phyloP scores from a whole-genome alignment of 768 basidiomycete genomes.

The Mycena filopes region DNA sequence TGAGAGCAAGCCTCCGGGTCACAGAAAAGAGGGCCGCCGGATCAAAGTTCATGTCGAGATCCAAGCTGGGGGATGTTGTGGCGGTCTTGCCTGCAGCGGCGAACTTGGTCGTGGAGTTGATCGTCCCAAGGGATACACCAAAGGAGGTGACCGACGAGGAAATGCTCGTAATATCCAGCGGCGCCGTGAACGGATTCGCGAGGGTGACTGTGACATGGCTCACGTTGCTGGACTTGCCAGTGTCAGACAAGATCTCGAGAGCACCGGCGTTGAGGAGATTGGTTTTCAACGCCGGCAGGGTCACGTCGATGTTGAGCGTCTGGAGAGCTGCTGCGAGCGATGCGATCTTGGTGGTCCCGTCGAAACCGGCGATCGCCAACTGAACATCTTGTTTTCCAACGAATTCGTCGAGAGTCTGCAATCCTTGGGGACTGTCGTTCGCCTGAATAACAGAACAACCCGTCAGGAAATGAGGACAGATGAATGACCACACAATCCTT shows the following conservation, averaged over 20 bases:
- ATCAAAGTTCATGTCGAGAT: slow-evolving; percentile 75
- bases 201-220: slow-evolving; percentile 72
- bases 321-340: slow-evolving; percentile 72
- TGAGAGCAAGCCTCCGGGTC: slow-evolving; percentile 71
- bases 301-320: slow-evolving; percentile 64
- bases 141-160: slow-evolving; percentile 69
- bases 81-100: slow-evolving; percentile 61
- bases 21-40: slow-evolving; percentile 76
- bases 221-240: slow-evolving; percentile 70
- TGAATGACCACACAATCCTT: slow-evolving; percentile 32
- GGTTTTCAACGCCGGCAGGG: slow-evolving; percentile 69
- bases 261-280: slow-evolving; percentile 66
- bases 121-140: slow-evolving; percentile 71
- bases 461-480: slow-evolving; percentile 18
- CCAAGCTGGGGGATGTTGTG: slow-evolving; percentile 65
- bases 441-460: slow-evolving; percentile 50
- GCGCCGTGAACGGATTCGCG: slow-evolving; percentile 73
- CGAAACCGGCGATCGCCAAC: slow-evolving; percentile 66
- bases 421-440: slow-evolving; percentile 67
- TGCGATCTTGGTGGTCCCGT: slow-evolving; percentile 65
- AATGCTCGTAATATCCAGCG: slow-evolving; percentile 67
- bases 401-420: slow-evolving; percentile 74
- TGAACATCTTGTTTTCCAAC: slow-evolving; percentile 70
- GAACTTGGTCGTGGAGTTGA: slow-evolving; percentile 64
- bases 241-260: slow-evolving; percentile 71